Evolutionary conservation across 352 stramenopile species (phyloP), one percentile per base, ranked within the genome.

Genomic region (Vaucheria bursata): DNA sequence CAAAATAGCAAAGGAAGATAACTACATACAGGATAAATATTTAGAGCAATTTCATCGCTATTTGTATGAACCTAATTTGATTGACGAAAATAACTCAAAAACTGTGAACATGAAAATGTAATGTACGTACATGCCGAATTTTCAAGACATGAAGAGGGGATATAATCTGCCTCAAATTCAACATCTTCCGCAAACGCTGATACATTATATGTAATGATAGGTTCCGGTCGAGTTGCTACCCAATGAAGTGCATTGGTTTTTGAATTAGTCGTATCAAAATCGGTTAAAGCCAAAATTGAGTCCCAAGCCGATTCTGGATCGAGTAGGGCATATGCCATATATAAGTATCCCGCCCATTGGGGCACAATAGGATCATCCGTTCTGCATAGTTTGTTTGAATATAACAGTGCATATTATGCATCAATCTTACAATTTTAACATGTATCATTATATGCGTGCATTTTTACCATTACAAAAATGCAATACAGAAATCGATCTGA

Each of bases 241-340:
- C 90, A 95, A 79, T 89, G 93, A 35, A 95, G 87, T 73, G 89
- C 92, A 80, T 93, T 94, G 25, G 89, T 91, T 77, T 90, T 89
- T 50, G 89, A 94, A 77, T 86, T 95, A 74, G 88, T 90, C 71
- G 91, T 86, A 77, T 95, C 90, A 69, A 93, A 95, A 12, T 45
- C 38, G 29, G 40, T 40, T 34, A 94, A 85, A 25, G 76, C 79
- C 50, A 88, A 85, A 29, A 94, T 85, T 38, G 88, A 85, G 0
- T 77, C 73, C 90, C 90, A 95, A 12, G 90, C 90, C 45, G 79
- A 65, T 1, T 72, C 65, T 0, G 90, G 89, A 70, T 94, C 81
- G 34, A 94, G 87, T 78, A 94, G 91, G 34, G 90, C 90, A 32
- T 92, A 73, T 36, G 90, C 90, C 79, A 95, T 75, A 78, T 91